These are phyloP conservation scores for Tuber aestivum DNA, from an alignment of 495 filamentous ascomycete genomes.

Conservation along the genomic window DNA sequence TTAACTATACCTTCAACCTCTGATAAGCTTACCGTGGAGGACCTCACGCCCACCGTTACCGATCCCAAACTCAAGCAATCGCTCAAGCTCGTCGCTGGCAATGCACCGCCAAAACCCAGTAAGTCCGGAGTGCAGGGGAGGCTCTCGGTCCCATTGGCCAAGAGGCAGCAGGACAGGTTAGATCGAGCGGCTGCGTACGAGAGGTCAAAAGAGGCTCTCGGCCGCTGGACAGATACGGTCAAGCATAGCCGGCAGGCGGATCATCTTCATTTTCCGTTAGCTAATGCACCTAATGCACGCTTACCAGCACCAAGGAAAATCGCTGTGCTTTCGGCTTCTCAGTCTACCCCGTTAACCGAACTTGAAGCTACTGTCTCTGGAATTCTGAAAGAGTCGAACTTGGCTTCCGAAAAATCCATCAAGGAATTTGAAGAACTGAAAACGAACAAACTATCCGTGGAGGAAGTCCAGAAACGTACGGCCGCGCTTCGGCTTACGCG, in stretches of 20 bases:
- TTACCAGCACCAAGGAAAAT: slow-evolving; percentile 51
- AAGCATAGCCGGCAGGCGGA: slow-evolving; percentile 89
- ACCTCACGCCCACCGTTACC: slow-evolving; percentile 66
- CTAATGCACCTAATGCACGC: slow-evolving; percentile 58
- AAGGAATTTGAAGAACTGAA: slow-evolving; percentile 65
- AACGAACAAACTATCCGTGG: slow-evolving; percentile 58
- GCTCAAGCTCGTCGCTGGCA: slow-evolving; percentile 57
- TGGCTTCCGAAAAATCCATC: slow-evolving; percentile 57
- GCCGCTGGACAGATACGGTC: slow-evolving; percentile 88
- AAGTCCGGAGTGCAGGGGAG: slow-evolving; percentile 59
- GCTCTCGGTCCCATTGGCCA: slow-evolving; percentile 76
- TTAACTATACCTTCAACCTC: slow-evolving; percentile 42
- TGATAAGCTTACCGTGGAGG: slow-evolving; percentile 72
- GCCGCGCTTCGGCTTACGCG: slow-evolving; percentile 71
- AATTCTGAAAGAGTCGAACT: slow-evolving; percentile 68
- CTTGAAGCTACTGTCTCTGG: slow-evolving; percentile 76
- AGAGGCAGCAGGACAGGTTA: slow-evolving; percentile 80
- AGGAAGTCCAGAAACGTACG: slow-evolving; percentile 66
- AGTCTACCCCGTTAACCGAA: slow-evolving; percentile 64
- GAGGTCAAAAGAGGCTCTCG: slow-evolving; percentile 83
- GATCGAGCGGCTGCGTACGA: slow-evolving; percentile 81
- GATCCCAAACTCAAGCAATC: slow-evolving; percentile 74
- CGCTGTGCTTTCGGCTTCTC: slow-evolving; percentile 20
- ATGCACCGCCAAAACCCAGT: slow-evolving; percentile 51
- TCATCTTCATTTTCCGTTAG: slow-evolving; percentile 82